phyloP scores from a whole-genome alignment of 257 asterid genomes.

The Misopates orontium region DNA sequence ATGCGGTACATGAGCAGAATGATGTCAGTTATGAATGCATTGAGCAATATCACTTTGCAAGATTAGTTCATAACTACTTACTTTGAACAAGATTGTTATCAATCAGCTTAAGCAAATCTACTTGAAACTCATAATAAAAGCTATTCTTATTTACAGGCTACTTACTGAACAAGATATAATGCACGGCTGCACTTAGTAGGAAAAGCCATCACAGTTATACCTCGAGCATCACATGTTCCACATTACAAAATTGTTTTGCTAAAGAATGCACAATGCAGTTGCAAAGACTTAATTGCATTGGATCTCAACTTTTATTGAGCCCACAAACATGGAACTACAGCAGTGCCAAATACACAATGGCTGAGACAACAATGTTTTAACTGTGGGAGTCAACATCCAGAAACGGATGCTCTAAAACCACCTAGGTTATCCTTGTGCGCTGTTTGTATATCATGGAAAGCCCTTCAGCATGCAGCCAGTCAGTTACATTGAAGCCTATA shows the following conservation, averaged over 20 bases:
- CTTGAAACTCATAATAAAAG: conserved; percentile 11
- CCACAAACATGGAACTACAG: not conserved
- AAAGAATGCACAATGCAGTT: too few relatives aligned
- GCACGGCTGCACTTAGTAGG: not conserved
- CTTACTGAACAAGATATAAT: not conserved
- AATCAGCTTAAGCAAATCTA: not conserved
- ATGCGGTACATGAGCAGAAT: conserved; percentile 6
- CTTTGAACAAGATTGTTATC: not conserved
- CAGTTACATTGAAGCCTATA: not conserved
- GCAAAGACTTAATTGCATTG: too few relatives aligned
- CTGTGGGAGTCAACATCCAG: not conserved
- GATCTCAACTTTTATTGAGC: not conserved
- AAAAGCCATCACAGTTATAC: not conserved
- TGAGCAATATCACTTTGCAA: not conserved
- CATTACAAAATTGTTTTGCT: not conserved
- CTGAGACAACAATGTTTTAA: not conserved
- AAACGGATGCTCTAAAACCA: conserved; percentile 14
- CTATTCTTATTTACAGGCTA: too few relatives aligned
- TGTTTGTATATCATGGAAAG: not conserved
- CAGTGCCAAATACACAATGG: not conserved
- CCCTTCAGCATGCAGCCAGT: not conserved
- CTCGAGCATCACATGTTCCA: conserved; percentile 11
- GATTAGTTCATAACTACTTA: not conserved
- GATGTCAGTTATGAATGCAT: not conserved
- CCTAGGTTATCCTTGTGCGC: not conserved